Conservation (phyloP, 176 grass and related monocot species). For the Luzula sylvatica region DNA sequence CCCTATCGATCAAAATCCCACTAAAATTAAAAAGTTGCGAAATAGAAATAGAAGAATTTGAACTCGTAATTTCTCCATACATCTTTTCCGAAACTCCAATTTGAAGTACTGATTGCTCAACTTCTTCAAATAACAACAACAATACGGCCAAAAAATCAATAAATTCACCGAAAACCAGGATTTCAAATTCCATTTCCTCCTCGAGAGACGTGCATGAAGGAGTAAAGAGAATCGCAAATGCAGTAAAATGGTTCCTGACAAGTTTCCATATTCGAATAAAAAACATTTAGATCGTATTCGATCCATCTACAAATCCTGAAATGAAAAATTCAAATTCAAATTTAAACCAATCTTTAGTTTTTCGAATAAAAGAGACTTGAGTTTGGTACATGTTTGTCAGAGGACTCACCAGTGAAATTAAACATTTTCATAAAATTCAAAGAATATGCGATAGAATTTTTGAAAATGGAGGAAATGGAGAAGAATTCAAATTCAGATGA, state of each 20-base stretch:
- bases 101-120: slow-evolving; percentile 28
- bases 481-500: slow-evolving; percentile 12
- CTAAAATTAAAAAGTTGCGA: too few species aligned
- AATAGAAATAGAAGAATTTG: too few species aligned
- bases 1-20: too few species aligned
- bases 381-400: slow-evolving; percentile 48
- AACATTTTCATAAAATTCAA: slow-evolving; percentile 62
- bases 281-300: slow-evolving; percentile 60
- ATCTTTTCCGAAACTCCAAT: slow-evolving; percentile 36
- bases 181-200: slow-evolving; percentile 29
- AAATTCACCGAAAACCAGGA: too few species aligned
- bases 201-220: slow-evolving; percentile 76
- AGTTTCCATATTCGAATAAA: too few species aligned
- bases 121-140: too few species aligned
- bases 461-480: slow-evolving; percentile 52
- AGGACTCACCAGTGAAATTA: slow-evolving; percentile 37
- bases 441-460: slow-evolving; percentile 52
- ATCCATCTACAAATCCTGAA: slow-evolving; percentile 33
- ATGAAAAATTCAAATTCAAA: slow-evolving; percentile 14
- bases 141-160: slow-evolving; percentile 17
- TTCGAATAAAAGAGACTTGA: slow-evolving; percentile 60
- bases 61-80: too few species aligned
- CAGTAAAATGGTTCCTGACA: slow-evolving; percentile 66
- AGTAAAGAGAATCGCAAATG: slow-evolving; percentile 67
- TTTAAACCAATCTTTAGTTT: slow-evolving; percentile 51